phyloP scores from a whole-genome alignment of 805 yeast species.

The Pichia exigua region DNA sequence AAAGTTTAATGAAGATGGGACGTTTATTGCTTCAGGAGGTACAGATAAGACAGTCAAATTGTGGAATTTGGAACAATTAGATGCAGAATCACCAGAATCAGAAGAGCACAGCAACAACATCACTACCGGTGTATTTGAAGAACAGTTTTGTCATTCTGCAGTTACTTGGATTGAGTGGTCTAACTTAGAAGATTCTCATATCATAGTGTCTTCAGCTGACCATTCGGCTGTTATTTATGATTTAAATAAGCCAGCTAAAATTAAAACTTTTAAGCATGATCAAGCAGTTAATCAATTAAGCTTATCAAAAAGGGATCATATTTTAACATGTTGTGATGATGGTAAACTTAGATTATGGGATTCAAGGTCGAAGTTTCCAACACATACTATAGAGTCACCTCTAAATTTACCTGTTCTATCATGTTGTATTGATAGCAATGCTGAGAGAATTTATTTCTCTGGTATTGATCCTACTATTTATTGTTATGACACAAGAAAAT shows the following conservation, averaged over 20 bases:
- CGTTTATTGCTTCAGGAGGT: slow-evolving; percentile 54
- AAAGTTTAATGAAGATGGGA: slow-evolving; percentile 45
- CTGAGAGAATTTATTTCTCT: slow-evolving; percentile 41
- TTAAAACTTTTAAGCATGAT: slow-evolving; percentile 37
- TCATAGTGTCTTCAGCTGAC: slow-evolving; percentile 56
- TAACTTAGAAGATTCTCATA: slow-evolving; percentile 30
- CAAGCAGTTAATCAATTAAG: slow-evolving; percentile 49
- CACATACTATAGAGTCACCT: slow-evolving; percentile 24
- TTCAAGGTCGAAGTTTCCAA: slow-evolving; percentile 40
- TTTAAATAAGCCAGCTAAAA: slow-evolving; percentile 43
- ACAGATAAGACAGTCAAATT: slow-evolving; percentile 32
- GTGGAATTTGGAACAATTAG: slow-evolving; percentile 8
- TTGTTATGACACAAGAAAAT: slow-evolving; percentile 50
- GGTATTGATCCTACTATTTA: slow-evolving; percentile 63
- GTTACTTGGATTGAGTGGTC: slow-evolving; percentile 55
- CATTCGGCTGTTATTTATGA: slow-evolving; percentile 57
- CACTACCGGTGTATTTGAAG: not conserved
- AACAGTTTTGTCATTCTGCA: slow-evolving; percentile 35
- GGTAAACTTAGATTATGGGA: slow-evolving; percentile 62
- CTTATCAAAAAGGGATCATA: slow-evolving; percentile 22
- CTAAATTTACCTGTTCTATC: slow-evolving; percentile 50
- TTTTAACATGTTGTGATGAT: slow-evolving; percentile 59
- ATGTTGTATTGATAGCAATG: slow-evolving; percentile 33
- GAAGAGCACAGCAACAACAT: not conserved
- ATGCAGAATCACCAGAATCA: not conserved